phyloP scores from a whole-genome alignment of 2,329 filamentous ascomycete species.

The Chlorencoelia australis region DNA sequence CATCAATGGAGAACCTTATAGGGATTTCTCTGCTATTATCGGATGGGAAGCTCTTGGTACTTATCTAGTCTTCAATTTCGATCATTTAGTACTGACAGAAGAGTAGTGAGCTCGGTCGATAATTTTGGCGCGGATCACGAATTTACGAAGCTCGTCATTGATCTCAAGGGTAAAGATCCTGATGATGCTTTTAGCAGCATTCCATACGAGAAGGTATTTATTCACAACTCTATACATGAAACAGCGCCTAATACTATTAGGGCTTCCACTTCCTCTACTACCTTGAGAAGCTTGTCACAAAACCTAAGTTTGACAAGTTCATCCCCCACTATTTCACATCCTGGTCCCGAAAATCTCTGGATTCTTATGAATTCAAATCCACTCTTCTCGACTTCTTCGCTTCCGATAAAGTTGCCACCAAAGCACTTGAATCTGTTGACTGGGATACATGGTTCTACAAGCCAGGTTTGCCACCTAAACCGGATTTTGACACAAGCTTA shows the following conservation, averaged over 20 bases:
- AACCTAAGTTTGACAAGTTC: slow-evolving; percentile 85
- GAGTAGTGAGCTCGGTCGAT: slow-evolving; percentile 59
- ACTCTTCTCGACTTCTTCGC: slow-evolving; percentile 81
- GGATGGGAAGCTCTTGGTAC: slow-evolving; percentile 66
- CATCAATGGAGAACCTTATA: slow-evolving; percentile 73
- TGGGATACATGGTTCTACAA: slow-evolving; percentile 86
- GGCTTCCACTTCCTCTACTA: slow-evolving; percentile 91
- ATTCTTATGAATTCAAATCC: slow-evolving; percentile 88
- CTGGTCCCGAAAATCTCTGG: slow-evolving; percentile 77
- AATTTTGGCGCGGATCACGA: slow-evolving; percentile 75
- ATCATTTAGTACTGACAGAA: no score
- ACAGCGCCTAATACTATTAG: slow-evolving; percentile 12
- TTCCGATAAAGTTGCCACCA: slow-evolving; percentile 47
- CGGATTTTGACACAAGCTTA: slow-evolving; percentile 78
- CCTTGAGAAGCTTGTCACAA: slow-evolving; percentile 75
- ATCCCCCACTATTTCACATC: slow-evolving; percentile 89
- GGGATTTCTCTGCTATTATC: slow-evolving; percentile 91
- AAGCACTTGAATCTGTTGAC: slow-evolving; percentile 64
- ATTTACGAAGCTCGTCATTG: slow-evolving; percentile 84
- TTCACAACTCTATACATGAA: background rate
- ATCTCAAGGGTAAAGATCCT: slow-evolving; percentile 82
- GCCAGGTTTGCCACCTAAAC: slow-evolving; percentile 84
- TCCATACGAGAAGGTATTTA: slow-evolving; percentile 72
- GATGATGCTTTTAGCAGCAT: slow-evolving; percentile 91
- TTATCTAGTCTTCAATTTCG: slow-evolving; percentile 16